Evolutionary conservation across 2,329 filamentous ascomycete genomes (phyloP).

Genomic region (Leptographium flavum): DNA sequence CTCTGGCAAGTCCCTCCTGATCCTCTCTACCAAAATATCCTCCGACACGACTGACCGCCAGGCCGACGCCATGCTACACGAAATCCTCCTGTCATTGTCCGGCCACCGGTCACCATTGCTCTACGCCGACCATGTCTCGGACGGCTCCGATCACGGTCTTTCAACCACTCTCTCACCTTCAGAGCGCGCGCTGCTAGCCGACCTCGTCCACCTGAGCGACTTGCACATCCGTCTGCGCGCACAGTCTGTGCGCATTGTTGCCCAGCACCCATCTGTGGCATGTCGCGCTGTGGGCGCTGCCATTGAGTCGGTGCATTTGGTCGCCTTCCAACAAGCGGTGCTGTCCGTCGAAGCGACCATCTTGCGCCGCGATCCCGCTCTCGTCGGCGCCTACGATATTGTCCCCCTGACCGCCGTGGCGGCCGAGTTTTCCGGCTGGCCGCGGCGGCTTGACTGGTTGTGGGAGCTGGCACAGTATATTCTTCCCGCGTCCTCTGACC

Average conservation of each 20-base stretch:
- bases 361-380: slow-evolving; percentile 57
- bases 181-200: slow-evolving; percentile 67
- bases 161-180: slow-evolving; percentile 51
- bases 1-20: neutral
- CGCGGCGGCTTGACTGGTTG: slow-evolving; percentile 71
- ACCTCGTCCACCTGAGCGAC: slow-evolving; percentile 62
- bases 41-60: neutral
- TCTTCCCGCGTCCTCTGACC: slow-evolving; percentile 17
- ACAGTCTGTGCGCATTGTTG: slow-evolving; percentile 51
- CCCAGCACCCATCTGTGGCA: slow-evolving; percentile 62
- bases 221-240: slow-evolving; percentile 60
- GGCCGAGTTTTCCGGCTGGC: slow-evolving; percentile 78
- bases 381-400: slow-evolving; percentile 85
- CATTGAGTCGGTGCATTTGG: slow-evolving; percentile 60
- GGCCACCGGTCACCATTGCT: slow-evolving; percentile 87
- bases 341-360: slow-evolving; percentile 72
- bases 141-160: slow-evolving; percentile 17
- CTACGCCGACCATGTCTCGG: slow-evolving; percentile 34
- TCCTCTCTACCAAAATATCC: neutral
- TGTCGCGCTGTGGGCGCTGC: slow-evolving; percentile 77
- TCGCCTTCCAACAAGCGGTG: slow-evolving; percentile 69
- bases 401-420: slow-evolving; percentile 80
- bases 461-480: slow-evolving; percentile 62
- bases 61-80: slow-evolving; percentile 66
- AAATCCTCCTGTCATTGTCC: slow-evolving; percentile 91